Percentiles rank a stretch among this genome's conserved stretches.
These are phyloP conservation scores for Meyerozyma guilliermondii DNA, from an alignment of 1,139 yeast genomes.

Conservation along the genomic window DNA sequence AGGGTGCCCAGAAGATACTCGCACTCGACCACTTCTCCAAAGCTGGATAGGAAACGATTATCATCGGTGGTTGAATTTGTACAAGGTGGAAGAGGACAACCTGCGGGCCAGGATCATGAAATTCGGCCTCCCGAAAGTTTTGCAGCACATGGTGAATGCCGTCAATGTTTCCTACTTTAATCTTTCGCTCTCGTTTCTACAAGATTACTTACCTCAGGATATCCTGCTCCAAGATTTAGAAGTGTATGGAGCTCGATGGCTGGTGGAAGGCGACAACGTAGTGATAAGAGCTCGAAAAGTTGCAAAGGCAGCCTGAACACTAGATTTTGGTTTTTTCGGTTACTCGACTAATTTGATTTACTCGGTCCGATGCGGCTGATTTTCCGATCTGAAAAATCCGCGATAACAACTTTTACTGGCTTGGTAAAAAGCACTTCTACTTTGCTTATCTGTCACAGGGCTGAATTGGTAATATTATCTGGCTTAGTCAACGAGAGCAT, in stretches of 20 bases:
- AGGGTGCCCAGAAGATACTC: conserved; percentile 15
- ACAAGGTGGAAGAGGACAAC: conserved; percentile 25
- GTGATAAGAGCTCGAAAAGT: conserved; percentile 18
- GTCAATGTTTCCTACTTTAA: conserved; percentile 35
- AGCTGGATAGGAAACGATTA: conserved; percentile 39
- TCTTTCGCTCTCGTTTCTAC: conserved; percentile 17
- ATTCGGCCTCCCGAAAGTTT: conserved; percentile 31
- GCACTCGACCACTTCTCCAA: conserved; percentile 15
- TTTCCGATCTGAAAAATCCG: no score
- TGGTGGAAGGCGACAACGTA: conserved; percentile 16
- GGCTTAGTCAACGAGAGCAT: no score
- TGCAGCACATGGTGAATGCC: conserved; percentile 23
- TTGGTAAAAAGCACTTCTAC: no score
- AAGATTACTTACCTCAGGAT: conserved; percentile 26
- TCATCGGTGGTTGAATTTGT: conserved; percentile 35
- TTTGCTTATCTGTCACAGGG: no score
- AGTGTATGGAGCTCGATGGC: conserved; percentile 24
- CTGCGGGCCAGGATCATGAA: conserved; percentile 34
- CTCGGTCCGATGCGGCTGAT: no score
- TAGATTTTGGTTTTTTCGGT: not conserved
- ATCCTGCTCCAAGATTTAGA: conserved; percentile 15
- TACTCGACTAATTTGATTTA: no score
- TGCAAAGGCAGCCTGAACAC: not conserved
- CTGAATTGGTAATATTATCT: no score
- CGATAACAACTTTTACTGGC: no score